Evolutionary conservation across 768 basidiomycete genomes (phyloP).

Genomic region (Leccinum obscurum): DNA sequence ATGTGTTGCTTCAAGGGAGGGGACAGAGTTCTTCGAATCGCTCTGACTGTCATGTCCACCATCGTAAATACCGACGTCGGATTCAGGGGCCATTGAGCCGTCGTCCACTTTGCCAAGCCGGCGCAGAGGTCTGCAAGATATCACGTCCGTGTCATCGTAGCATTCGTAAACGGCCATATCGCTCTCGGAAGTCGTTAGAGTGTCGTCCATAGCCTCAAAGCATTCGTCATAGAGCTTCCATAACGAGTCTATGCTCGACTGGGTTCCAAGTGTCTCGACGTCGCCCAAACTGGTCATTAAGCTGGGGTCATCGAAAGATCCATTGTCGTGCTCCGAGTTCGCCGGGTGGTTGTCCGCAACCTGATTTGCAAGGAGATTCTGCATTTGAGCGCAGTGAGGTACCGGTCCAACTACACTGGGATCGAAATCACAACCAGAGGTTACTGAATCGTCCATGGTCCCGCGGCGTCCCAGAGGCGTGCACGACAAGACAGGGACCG

Average conservation of each 20-base stretch:
- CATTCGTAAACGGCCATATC: neutral
- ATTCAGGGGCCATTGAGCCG: neutral
- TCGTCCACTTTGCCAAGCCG: neutral
- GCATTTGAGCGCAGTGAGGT: too few species aligned
- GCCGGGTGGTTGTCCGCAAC: neutral
- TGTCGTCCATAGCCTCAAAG: neutral
- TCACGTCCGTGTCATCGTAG: neutral
- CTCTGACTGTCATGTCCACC: too few species aligned
- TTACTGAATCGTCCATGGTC: neutral
- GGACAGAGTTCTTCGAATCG: too few species aligned
- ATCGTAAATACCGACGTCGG: neutral
- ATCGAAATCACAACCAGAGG: too few species aligned
- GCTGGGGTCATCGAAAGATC: neutral
- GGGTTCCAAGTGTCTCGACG: neutral
- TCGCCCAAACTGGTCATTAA: neutral
- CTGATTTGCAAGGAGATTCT: too few species aligned
- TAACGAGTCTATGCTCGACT: constrained; percentile 10
- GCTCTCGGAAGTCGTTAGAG: neutral
- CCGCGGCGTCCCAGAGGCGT: neutral
- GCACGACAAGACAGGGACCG: neutral
- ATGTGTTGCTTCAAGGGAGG: too few species aligned
- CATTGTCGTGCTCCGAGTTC: neutral
- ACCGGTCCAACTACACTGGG: too few species aligned
- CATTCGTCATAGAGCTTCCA: constrained; percentile 2
- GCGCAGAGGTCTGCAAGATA: neutral